Percentiles rank a stretch among this genome's conserved stretches.
Conservation (phyloP, 2,329 filamentous ascomycete species). For the Chaetothyriales sp. region DNA sequence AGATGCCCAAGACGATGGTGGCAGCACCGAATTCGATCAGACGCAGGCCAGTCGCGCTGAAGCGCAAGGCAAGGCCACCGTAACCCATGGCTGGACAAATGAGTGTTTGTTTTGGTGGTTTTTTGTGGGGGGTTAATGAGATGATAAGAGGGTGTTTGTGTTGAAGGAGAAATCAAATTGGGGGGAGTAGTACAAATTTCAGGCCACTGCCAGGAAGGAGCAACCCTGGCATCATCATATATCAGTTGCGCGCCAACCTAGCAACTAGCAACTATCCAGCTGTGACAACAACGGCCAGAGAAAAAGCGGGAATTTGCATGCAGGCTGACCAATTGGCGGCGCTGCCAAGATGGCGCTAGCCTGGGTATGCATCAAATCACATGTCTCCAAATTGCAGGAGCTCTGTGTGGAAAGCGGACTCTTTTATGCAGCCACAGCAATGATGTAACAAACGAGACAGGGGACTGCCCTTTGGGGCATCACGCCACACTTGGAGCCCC, state of each 20-base stretch:
- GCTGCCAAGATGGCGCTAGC: not conserved
- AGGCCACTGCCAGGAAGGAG: not conserved
- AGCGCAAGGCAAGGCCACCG: slow-evolving; percentile 49
- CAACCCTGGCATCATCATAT: not conserved
- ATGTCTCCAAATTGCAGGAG: not conserved
- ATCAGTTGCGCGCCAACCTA: not conserved
- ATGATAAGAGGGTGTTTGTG: not conserved
- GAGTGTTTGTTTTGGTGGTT: not conserved
- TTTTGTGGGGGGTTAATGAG: too few relatives aligned
- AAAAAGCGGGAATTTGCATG: not conserved
- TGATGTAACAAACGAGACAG: not conserved
- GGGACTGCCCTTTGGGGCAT: not conserved
- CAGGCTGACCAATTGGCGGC: not conserved
- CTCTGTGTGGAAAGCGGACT: not conserved
- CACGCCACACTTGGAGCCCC: not conserved
- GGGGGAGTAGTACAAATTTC: not conserved
- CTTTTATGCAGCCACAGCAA: not conserved
- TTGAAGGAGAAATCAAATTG: not conserved
- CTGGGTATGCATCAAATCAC: not conserved
- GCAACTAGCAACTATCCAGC: not conserved
- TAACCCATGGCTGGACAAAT: slow-evolving; percentile 38
- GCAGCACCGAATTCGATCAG: slow-evolving; percentile 57
- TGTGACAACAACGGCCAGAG: not conserved
- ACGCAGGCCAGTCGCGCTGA: slow-evolving; percentile 56
- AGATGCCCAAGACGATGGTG: slow-evolving; percentile 60